Percentiles rank a stretch among this genome's conserved stretches.
Conservation (phyloP, 192 early-diverging fungal genomes). For the Coemansia aciculifera region DNA sequence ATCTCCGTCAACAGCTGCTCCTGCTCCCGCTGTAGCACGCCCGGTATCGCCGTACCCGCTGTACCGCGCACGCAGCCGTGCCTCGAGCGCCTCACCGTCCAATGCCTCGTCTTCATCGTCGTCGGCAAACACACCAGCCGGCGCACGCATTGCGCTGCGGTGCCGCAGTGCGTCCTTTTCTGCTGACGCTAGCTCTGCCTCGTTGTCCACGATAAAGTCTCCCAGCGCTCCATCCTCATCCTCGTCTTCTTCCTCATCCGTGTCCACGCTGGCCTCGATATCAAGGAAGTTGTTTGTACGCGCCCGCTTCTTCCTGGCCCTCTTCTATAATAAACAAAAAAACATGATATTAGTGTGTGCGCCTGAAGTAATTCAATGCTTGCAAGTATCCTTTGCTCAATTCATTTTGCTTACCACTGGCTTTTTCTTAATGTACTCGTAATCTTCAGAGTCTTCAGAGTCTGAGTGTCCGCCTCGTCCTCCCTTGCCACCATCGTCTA, state of each 20-base stretch:
- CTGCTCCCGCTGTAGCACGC: slow-evolving; percentile 39
- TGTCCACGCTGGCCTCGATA: slow-evolving; percentile 71
- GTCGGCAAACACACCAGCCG: slow-evolving; percentile 56
- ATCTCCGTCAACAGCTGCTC: slow-evolving; percentile 55
- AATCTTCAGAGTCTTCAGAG: slow-evolving; percentile 4
- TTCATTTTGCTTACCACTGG: background rate
- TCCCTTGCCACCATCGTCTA: slow-evolving; percentile 54
- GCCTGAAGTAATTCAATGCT: background rate
- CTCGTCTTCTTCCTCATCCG: slow-evolving; percentile 77
- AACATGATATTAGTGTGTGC: background rate
- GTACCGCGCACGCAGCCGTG: slow-evolving; percentile 70
- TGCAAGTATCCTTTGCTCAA: background rate
- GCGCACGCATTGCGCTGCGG: slow-evolving; percentile 60
- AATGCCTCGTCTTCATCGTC: slow-evolving; percentile 73
- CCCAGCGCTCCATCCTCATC: slow-evolving; percentile 66
- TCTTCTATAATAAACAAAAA: slow-evolving; percentile 2
- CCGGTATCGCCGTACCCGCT: slow-evolving; percentile 59
- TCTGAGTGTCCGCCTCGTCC: slow-evolving; percentile 9
- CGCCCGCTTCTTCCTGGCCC: slow-evolving; percentile 31
- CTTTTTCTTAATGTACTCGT: slow-evolving; percentile 2
- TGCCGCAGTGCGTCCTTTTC: slow-evolving; percentile 57
- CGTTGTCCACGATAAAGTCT: slow-evolving; percentile 62
- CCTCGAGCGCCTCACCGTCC: slow-evolving; percentile 84
- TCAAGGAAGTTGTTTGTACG: slow-evolving; percentile 65
- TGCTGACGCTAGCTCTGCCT: slow-evolving; percentile 67